These are phyloP conservation scores for Stachybotrys echinatus DNA, from an alignment of 2,329 filamentous ascomycete species.

Conservation along the genomic window DNA sequence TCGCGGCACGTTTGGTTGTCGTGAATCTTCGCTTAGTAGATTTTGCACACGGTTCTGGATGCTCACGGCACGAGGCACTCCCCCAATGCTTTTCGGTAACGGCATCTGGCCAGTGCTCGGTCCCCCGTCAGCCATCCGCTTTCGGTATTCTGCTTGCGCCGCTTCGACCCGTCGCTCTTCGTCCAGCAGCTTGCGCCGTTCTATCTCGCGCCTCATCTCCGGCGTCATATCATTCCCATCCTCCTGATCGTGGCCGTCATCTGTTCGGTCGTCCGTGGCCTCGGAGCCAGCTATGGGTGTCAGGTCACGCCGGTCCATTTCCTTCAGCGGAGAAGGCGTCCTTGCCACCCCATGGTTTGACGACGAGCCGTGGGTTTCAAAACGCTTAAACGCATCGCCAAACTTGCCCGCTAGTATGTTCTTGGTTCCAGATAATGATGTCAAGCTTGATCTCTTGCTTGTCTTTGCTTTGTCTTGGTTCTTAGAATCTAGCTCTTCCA, in stretches of 20 bases:
- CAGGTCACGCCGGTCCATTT: slow-evolving; percentile 43
- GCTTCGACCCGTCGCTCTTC: slow-evolving; percentile 88
- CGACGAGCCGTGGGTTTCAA: slow-evolving; percentile 55
- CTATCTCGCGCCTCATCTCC: slow-evolving; percentile 84
- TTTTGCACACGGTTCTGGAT: slow-evolving; percentile 91
- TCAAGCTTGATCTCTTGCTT: slow-evolving; percentile 68
- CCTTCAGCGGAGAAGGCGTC: slow-evolving; percentile 45
- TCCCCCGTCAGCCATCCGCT: slow-evolving; percentile 55
- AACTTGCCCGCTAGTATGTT: slow-evolving; percentile 83
- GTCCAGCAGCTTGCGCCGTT: slow-evolving; percentile 72
- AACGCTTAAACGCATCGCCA: slow-evolving; percentile 88
- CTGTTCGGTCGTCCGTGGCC: slow-evolving; percentile 52
- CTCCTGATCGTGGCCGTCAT: slow-evolving; percentile 57
- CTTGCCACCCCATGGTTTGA: slow-evolving; percentile 23
- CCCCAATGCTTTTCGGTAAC: slow-evolving; percentile 51
- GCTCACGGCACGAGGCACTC: slow-evolving; percentile 63
- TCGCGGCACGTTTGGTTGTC: slow-evolving; percentile 48
- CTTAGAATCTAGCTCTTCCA: slow-evolving; percentile 60
- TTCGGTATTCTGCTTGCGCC: slow-evolving; percentile 83
- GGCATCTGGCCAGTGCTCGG: slow-evolving; percentile 30
- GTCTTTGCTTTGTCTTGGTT: slow-evolving; percentile 40
- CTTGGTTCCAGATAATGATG: slow-evolving; percentile 69
- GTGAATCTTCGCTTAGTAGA: slow-evolving; percentile 72
- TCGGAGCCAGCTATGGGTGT: slow-evolving; percentile 75
- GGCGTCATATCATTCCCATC: slow-evolving; percentile 69